Percentiles rank a stretch among this genome's conserved stretches.
Evolutionary conservation across 495 filamentous ascomycete species (phyloP).

Genomic region (Penicillium coffeae): DNA sequence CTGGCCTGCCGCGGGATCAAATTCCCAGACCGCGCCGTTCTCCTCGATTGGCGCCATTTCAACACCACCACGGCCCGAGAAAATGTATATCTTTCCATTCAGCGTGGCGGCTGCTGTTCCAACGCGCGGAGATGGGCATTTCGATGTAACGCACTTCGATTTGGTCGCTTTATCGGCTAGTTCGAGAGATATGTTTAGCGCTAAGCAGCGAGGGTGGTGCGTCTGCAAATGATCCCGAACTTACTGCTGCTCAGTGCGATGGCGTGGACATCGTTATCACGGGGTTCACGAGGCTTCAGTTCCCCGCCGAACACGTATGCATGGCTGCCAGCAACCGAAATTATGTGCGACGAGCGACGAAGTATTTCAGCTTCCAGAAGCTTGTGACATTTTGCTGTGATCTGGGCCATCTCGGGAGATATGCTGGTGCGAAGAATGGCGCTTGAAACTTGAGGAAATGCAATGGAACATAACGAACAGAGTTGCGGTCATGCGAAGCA

Average conservation of each 20-base stretch:
- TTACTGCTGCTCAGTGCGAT: constrained; percentile 44
- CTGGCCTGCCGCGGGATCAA: constrained; percentile 24
- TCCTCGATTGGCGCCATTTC: constrained; percentile 54
- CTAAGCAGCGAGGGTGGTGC: too few relatives aligned
- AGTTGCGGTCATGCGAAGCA: neutral
- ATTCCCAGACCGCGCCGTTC: constrained; percentile 46
- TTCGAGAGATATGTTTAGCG: neutral
- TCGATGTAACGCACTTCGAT: constrained; percentile 7
- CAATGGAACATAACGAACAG: neutral
- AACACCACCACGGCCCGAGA: constrained; percentile 52
- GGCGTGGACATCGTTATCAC: constrained; percentile 68
- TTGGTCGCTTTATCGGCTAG: neutral
- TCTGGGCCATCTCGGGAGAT: neutral
- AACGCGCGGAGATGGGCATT: constrained; percentile 42
- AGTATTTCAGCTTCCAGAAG: constrained; percentile 35
- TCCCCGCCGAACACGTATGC: constrained; percentile 52
- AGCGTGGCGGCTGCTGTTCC: constrained; percentile 44
- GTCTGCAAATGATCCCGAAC: constrained; percentile 2
- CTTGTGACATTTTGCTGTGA: constrained; percentile 19
- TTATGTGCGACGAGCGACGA: constrained; percentile 64
- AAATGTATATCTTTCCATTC: constrained; percentile 48
- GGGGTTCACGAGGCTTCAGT: constrained; percentile 42
- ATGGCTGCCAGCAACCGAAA: constrained; percentile 61
- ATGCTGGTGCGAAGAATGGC: neutral
- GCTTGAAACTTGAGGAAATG: neutral